Base-by-base conservation (phyloP, 225 moss, liverwort and hornwort genomes). In the Physcomitrium patens region DNA sequence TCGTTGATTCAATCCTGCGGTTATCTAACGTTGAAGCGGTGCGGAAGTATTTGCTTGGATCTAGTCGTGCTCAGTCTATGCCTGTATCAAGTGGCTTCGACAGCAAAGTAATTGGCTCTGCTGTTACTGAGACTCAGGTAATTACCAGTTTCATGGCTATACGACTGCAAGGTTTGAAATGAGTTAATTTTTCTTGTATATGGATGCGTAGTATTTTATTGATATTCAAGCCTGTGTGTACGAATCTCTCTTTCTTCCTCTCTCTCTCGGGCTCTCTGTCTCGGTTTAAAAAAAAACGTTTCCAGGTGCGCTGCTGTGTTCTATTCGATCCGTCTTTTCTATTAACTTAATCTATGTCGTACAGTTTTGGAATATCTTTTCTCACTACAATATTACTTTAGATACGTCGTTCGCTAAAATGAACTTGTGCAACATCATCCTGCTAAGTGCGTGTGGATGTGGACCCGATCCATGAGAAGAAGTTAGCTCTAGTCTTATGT, bases 1-100 rank as follows among this genome's bases (percentile, higher is more conserved):
- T 95, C 60, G 87, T 95, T 46, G 93, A 99, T 68, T 89, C 90
- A 16, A 76, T 83, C 41, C 76, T 95, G 28, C 83, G 93, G 24
- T 64, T 99, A 54, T 93, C 99, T 63, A 99, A 99, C 69, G 70
- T 99, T 80, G 93, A 92, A 80, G 93, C 85, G 12, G 83, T 88
- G 57, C 70, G 87, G 12, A 91, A 86, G 86, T 92, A 95, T 76
- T 56, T 99, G 72, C 27, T 95, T 76, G 90, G 90, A 75, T 83
- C 93, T n/a, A 81, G 88, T 68, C 72, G 50, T 19, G 46, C 46
- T 15, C 76, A 75, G 23, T 78, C 84, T 17, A 63, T 80, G 72
- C 78, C 86, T 16, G 92, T 84, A 75, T 90, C 91, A 10, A 81
- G 75, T 60, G 81, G 73, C 63, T 95, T 91, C 45, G 70, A 92